These are phyloP conservation scores for Smithsoniella earleae DNA, from an alignment of 163 green algal genomes.

Conservation along the genomic window DNA sequence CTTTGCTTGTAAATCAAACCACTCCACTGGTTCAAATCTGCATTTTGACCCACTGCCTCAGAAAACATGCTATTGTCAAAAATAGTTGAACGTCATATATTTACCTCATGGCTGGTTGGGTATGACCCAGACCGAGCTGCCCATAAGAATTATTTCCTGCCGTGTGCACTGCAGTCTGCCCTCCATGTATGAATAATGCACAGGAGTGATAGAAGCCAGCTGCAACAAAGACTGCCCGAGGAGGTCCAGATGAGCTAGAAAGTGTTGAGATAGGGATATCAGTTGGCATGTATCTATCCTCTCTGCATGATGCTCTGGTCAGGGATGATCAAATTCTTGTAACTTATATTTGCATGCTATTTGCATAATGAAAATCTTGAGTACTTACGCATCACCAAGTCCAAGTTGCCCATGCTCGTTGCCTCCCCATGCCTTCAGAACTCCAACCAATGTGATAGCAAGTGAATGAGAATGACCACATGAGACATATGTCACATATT, in stretches of 20 bases:
- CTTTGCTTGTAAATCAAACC: neutral
- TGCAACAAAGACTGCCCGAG: conserved; percentile 21
- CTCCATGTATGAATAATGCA: conserved; percentile 2
- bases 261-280: neutral
- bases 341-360: too few species aligned
- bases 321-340: too few species aligned
- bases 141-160: conserved; percentile 20
- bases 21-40: conserved; percentile 12
- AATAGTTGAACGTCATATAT: too few species aligned
- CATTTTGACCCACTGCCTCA: neutral
- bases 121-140: conserved; percentile 18
- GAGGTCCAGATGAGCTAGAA: neutral
- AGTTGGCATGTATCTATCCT: neutral
- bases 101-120: neutral
- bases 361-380: too few species aligned
- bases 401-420: conserved; percentile 28
- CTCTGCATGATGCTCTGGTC: conserved; percentile 1
- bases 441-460: conserved; percentile 15
- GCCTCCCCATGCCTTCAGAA: conserved; percentile 13
- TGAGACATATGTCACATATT: conserved; percentile 27
- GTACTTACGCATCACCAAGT: conserved; percentile 19
- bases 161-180: neutral
- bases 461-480: conserved; percentile 26
- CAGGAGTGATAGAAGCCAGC: conserved; percentile 18
- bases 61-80: neutral